Conservation (phyloP, 2,329 filamentous ascomycete species). For the Exophiala alcalophila region DNA sequence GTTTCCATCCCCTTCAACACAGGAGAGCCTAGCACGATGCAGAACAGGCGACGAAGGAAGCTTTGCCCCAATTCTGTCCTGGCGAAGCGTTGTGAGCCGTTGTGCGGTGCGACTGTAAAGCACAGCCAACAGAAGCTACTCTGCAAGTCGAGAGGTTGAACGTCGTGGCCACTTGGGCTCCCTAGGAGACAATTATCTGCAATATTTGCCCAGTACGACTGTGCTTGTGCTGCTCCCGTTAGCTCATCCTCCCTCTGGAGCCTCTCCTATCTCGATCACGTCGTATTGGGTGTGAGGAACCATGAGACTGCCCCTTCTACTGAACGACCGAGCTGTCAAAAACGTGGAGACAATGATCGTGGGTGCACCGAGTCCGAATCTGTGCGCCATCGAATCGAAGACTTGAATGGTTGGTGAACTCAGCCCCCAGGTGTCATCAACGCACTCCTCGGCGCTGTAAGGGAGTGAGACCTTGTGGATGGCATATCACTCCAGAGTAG, state of each 20-base stretch:
- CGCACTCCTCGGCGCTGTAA: no score
- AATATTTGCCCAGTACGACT: conserved; percentile 4
- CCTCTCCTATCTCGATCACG: no score
- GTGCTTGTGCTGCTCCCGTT: not conserved
- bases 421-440: no score
- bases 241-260: not conserved
- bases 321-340: conserved; percentile 6
- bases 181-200: no score
- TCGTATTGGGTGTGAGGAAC: no score
- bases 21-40: no score
- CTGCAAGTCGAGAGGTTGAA: not conserved
- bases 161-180: not conserved
- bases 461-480: no score
- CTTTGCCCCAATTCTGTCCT: conserved; percentile 9
- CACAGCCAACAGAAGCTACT: conserved; percentile 1
- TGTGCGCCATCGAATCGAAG: not conserved
- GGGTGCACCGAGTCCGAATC: not conserved
- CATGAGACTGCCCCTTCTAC: not conserved
- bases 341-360: conserved; percentile 4
- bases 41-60: not conserved
- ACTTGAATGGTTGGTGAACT: no score
- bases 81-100: conserved; percentile 18
- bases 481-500: no score
- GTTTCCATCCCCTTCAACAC: no score
- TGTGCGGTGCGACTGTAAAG: conserved; percentile 15